A percentile compares a stretch with the other conserved stretches of the same genome.
These are phyloP conservation scores for Dittrichia graveolens DNA, from an alignment of 129 eudicot genomes.

Conservation along the genomic window DNA sequence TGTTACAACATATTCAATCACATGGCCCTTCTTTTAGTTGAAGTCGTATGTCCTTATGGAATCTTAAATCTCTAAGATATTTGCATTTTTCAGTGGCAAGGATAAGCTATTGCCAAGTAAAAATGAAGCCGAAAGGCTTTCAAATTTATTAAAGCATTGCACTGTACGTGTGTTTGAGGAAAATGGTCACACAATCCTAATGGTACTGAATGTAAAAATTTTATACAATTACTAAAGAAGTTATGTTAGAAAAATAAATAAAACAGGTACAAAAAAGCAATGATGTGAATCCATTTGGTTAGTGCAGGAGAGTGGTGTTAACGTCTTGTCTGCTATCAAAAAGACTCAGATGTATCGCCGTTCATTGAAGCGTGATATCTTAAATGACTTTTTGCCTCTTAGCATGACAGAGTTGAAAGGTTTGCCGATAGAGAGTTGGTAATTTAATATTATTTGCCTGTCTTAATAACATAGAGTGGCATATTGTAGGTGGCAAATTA, in stretches of 20 bases:
- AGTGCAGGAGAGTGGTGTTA: constrained; percentile 76
- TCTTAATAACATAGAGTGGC: not conserved
- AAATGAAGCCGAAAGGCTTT: constrained; percentile 74
- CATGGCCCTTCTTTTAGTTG: not conserved
- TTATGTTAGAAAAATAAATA: not conserved
- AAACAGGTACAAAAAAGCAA: not conserved
- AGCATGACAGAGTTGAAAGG: constrained; percentile 68
- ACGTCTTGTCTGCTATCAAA: constrained; percentile 66
- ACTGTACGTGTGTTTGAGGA: constrained; percentile 57
- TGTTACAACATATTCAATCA: not conserved
- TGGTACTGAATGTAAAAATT: not conserved
- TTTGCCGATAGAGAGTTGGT: constrained; percentile 41
- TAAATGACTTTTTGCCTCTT: constrained; percentile 68
- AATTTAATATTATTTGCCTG: constrained; percentile 14
- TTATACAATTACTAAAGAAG: not conserved
- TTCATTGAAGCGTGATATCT: constrained; percentile 58
- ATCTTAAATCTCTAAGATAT: not conserved
- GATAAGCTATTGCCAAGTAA: constrained; percentile 73
- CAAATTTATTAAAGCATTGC: constrained; percentile 54
- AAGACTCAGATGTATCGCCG: constrained; percentile 58
- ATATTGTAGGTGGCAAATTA: too few species aligned
- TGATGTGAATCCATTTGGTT: constrained; percentile 16
- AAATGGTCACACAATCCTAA: constrained; percentile 71
- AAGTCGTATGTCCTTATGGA: not conserved
- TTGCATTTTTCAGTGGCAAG: constrained; percentile 67